These are phyloP conservation scores for Hippophae tibetana DNA, from an alignment of 306 rosid species.

Conservation along the genomic window DNA sequence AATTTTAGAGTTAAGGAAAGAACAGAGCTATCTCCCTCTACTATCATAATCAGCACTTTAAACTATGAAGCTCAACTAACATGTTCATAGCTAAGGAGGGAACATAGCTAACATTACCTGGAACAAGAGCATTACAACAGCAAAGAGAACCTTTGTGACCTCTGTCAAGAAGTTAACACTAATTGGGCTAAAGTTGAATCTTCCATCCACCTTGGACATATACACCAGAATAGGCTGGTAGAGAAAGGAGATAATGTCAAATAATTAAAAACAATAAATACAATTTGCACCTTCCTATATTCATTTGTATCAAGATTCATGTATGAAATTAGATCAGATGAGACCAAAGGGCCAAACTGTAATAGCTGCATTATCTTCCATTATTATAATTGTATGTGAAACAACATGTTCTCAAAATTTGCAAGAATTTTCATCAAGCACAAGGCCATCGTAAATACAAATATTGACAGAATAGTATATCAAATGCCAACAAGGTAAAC, in stretches of 20 bases:
- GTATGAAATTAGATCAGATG: neutral
- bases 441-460: too few relatives aligned
- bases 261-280: slow-evolving; percentile 3
- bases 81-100: neutral
- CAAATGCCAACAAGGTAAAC: too few relatives aligned
- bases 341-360: too few relatives aligned
- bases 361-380: too few relatives aligned
- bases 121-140: slow-evolving; percentile 74
- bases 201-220: slow-evolving; percentile 99
- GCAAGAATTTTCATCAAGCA: too few relatives aligned
- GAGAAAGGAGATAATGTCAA: slow-evolving; percentile 5
- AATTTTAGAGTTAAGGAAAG: too few relatives aligned
- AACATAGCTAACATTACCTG: slow-evolving; percentile 44
- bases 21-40: too few relatives aligned
- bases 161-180: slow-evolving; percentile 98
- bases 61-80: neutral
- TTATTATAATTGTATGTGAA: too few relatives aligned
- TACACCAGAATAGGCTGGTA: slow-evolving; percentile 92
- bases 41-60: neutral
- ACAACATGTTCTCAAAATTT: too few relatives aligned
- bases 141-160: slow-evolving; percentile 76
- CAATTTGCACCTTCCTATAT: neutral
- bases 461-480: too few relatives aligned
- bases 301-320: neutral
- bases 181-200: slow-evolving; percentile 90